Percentiles rank a stretch among this genome's conserved stretches.
Evolutionary conservation across 2,329 filamentous ascomycete species (phyloP).

Genomic region (Gliomastix tumulicola): DNA sequence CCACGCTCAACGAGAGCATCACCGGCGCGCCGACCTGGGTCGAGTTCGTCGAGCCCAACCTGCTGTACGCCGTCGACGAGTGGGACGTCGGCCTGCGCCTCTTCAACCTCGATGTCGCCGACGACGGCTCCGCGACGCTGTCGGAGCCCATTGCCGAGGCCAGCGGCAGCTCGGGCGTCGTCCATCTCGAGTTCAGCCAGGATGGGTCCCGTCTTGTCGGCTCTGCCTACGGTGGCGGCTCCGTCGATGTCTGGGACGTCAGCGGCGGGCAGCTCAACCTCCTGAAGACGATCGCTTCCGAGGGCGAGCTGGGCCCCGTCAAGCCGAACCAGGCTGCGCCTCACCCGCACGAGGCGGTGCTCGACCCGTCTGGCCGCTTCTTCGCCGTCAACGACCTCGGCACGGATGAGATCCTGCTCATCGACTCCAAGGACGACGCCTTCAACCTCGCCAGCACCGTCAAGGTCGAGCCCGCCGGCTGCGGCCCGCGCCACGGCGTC

Average conservation of each 20-base stretch:
- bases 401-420: constrained; percentile 36
- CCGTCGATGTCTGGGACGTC: constrained; percentile 38
- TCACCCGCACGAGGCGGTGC: constrained; percentile 39
- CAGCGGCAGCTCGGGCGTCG: constrained; percentile 33
- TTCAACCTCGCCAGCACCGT: constrained; percentile 27
- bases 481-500: constrained; percentile 43
- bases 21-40: constrained; percentile 38
- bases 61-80: constrained; percentile 41
- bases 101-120: constrained; percentile 22
- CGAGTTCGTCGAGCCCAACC: constrained; percentile 26
- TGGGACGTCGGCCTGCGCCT: constrained; percentile 28
- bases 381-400: constrained; percentile 43
- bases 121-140: constrained; percentile 15
- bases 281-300: constrained; percentile 27
- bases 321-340: constrained; percentile 21
- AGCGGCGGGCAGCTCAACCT: constrained; percentile 23
- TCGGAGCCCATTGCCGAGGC: constrained; percentile 14
- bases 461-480: constrained; percentile 24
- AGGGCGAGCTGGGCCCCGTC: constrained; percentile 22
- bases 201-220: constrained; percentile 37
- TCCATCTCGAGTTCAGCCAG: constrained; percentile 38
- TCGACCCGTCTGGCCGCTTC: constrained; percentile 41
- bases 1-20: constrained; percentile 22
- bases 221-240: constrained; percentile 30
- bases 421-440: constrained; percentile 33